Base-by-base conservation (phyloP, 73 alveolate species). In the Paramecium pentaurelia region DNA sequence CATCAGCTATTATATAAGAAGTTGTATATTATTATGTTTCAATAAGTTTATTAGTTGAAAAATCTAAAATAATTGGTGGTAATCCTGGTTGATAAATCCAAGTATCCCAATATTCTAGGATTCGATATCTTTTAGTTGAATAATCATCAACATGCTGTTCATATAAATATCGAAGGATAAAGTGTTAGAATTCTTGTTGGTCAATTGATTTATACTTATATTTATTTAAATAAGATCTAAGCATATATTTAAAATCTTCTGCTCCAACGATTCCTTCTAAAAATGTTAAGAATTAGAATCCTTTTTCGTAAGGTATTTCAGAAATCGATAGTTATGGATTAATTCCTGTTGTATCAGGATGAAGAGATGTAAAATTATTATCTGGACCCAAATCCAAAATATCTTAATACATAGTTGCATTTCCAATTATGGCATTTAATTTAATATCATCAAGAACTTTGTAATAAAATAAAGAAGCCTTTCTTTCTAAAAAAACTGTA, bases 81-180 rank as follows among this genome's bases (percentile, higher is more conserved):
- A 92, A 64, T 14, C 98, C 99, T 27, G 96, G 97, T 5, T 92
- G 93, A 71, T 80, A 70, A 11, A 97, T 71, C 99, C 99, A 97
- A 16, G 71, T 45, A 44, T 93, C 27, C 37, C 49, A 75, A 40
- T 32, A 88, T 96, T 96, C 93, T 89, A 94, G 93, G 51, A 97
- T 95, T 68, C 92, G 49, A 58, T 38, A 54, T 68, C 54, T 59
- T 32, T n/a, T 71, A 75, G 51, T 60, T 54, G 59, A 92, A 71
- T 68, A 68, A 28, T 60, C 47, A 93, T 77, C 88, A 93, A 54
- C 70, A 16, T 3, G 36, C 20, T 54, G 16, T 54, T 54, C 32
- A 18, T 18, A 54, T 18, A 54, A 54, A 5, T 54, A 54, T 54
- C 70, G 1, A 54, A 54, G 9, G 4, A 97, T 95, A 75, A 59